Conservation (phyloP, 495 filamentous ascomycete genomes). For the Articulospora tetracladia region DNA sequence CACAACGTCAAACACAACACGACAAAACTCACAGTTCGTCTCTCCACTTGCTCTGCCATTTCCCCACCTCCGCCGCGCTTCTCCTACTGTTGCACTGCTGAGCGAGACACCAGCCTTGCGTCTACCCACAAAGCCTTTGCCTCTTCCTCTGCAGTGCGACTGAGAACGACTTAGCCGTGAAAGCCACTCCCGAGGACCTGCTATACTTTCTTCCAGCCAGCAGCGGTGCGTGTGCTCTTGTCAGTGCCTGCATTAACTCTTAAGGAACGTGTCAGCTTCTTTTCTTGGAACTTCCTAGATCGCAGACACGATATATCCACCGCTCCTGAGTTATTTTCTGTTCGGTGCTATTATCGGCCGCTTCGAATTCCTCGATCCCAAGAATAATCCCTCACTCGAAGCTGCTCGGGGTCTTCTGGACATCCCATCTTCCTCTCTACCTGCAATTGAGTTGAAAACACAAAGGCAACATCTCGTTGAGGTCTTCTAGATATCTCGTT, state of each 20-base stretch:
- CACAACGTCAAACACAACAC: not conserved
- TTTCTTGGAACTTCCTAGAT: not conserved
- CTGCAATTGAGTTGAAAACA: too few species aligned
- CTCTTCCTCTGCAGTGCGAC: too few species aligned
- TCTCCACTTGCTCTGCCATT: not conserved
- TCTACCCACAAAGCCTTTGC: too few species aligned
- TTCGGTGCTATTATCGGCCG: not conserved
- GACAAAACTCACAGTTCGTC: too few species aligned
- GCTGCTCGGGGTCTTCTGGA: too few species aligned
- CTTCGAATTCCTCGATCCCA: too few species aligned
- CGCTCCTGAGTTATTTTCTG: not conserved
- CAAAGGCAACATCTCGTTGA: too few species aligned
- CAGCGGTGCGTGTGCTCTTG: not conserved
- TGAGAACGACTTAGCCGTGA: too few species aligned
- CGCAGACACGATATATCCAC: not conserved
- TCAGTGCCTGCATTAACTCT: not conserved
- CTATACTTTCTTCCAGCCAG: conserved; percentile 8
- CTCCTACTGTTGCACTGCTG: too few species aligned
- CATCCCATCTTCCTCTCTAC: too few species aligned
- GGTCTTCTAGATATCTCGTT: not conserved
- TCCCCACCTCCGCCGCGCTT: not conserved
- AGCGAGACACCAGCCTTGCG: too few species aligned
- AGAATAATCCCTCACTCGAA: too few species aligned
- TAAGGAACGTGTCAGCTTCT: not conserved
- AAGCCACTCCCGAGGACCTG: conserved; percentile 9